phyloP scores from a whole-genome alignment of 2,329 filamentous ascomycete genomes.

The Pseudogymnoascus sp. region DNA sequence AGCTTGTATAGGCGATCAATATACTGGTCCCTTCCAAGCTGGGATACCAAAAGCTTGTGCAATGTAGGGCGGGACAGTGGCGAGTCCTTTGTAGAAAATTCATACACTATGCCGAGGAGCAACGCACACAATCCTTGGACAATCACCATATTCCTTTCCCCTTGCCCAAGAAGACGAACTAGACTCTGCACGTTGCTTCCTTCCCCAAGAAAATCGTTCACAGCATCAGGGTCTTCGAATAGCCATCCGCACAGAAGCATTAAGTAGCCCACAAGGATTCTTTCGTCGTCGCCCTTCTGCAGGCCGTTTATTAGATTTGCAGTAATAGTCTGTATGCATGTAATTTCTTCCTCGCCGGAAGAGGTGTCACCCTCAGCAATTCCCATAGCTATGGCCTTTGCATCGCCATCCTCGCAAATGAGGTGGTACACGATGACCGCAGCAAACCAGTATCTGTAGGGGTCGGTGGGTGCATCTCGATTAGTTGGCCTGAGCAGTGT shows the following conservation, averaged over 20 bases:
- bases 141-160: slow-evolving; percentile 52
- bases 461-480: slow-evolving; percentile 59
- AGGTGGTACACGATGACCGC: slow-evolving; percentile 80
- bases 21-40: slow-evolving; percentile 79
- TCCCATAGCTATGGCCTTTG: slow-evolving; percentile 70
- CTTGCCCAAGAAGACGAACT: slow-evolving; percentile 61
- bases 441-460: slow-evolving; percentile 86
- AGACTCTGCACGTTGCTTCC: slow-evolving; percentile 86
- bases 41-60: slow-evolving; percentile 67
- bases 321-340: slow-evolving; percentile 80
- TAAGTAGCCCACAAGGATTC: slow-evolving; percentile 74
- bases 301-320: slow-evolving; percentile 78
- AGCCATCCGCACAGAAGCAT: slow-evolving; percentile 87
- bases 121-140: slow-evolving; percentile 77
- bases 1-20: slow-evolving; percentile 72
- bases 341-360: slow-evolving; percentile 89
- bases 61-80: slow-evolving; percentile 75
- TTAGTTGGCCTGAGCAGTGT: slow-evolving; percentile 65
- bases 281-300: slow-evolving; percentile 66
- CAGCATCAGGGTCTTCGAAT: slow-evolving; percentile 83
- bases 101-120: slow-evolving; percentile 81
- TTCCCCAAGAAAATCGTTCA: slow-evolving; percentile 88
- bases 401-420: slow-evolving; percentile 68
- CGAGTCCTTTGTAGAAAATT: slow-evolving; percentile 96
- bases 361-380: slow-evolving; percentile 85